A percentile compares a stretch with the other conserved stretches of the same genome.
Evolutionary conservation across 208 protist species (phyloP).

Genomic region (Trypanosoma vivax): DNA sequence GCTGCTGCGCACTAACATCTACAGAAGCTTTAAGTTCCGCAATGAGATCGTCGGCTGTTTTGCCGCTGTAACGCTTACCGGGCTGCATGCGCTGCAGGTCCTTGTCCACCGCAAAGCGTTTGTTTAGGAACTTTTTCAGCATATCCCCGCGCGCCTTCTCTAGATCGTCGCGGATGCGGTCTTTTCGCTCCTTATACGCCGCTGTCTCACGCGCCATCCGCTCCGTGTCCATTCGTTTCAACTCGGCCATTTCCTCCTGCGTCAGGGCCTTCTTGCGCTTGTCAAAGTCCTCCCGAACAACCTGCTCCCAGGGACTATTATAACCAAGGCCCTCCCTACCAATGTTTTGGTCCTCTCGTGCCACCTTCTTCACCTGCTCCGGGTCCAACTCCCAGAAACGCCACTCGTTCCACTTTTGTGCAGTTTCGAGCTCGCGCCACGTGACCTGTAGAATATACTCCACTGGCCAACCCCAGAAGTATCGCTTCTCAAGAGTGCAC

Average conservation of each 20-base stretch:
- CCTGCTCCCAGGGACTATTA: conserved; percentile 86
- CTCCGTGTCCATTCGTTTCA: conserved; percentile 91
- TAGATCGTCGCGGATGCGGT: conserved; percentile 84
- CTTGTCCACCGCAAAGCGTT: conserved; percentile 89
- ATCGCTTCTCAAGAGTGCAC: conserved; percentile 87
- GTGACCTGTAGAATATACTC: conserved; percentile 90
- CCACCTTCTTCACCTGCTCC: conserved; percentile 89
- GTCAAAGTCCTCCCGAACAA: conserved; percentile 88
- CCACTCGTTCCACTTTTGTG: conserved; percentile 92
- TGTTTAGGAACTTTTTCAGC: conserved; percentile 91
- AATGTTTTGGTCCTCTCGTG: conserved; percentile 83
- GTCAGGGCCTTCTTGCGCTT: conserved; percentile 90
- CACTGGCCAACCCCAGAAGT: conserved; percentile 89
- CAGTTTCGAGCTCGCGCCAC: conserved; percentile 87
- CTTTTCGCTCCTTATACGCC: conserved; percentile 88
- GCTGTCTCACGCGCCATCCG: conserved; percentile 86
- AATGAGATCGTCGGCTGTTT: conserved; percentile 85
- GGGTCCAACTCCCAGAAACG: conserved; percentile 89
- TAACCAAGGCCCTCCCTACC: conserved; percentile 81
- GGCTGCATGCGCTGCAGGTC: conserved; percentile 90
- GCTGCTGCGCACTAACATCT: conserved; percentile 28
- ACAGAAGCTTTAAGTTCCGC: conserved; percentile 63
- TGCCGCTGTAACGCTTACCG: conserved; percentile 70
- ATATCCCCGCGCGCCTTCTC: conserved; percentile 87
- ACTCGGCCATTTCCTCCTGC: conserved; percentile 89